phyloP scores from a whole-genome alignment of 257 asterid genomes.

The Petrea volubilis region DNA sequence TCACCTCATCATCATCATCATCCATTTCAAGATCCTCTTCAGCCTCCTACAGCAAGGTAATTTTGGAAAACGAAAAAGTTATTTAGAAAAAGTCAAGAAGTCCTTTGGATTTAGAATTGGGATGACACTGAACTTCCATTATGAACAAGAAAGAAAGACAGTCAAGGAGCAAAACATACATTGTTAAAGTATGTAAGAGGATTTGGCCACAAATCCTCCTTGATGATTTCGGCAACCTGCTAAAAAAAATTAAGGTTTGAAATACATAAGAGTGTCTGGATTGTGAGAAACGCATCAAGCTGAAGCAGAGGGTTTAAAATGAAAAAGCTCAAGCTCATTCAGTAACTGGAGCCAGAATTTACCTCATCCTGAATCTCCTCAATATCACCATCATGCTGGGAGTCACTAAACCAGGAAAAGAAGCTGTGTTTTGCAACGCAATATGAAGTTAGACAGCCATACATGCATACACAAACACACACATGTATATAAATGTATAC shows the following conservation, averaged over 20 bases:
- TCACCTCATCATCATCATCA: slow-evolving; percentile 65
- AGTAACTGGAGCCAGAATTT: slow-evolving; percentile 10
- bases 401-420: slow-evolving; percentile 77
- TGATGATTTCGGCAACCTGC: slow-evolving; percentile 79
- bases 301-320: not conserved
- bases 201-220: slow-evolving; percentile 78
- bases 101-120: not conserved
- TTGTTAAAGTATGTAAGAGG: slow-evolving; percentile 64
- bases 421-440: slow-evolving; percentile 62
- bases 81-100: not conserved
- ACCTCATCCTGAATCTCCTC: slow-evolving; percentile 92
- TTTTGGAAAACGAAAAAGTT: not conserved
- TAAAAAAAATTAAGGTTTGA: not conserved
- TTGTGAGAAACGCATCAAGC: not conserved
- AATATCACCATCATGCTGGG: slow-evolving; percentile 57
- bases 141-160: slow-evolving; percentile 2
- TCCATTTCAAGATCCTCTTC: slow-evolving; percentile 59
- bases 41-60: slow-evolving; percentile 41
- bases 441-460: slow-evolving; percentile 17
- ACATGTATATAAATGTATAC: too few species aligned
- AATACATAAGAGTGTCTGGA: not conserved
- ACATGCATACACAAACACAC: too few species aligned
- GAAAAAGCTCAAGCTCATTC: slow-evolving; percentile 4
- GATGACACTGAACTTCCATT: slow-evolving; percentile 1
- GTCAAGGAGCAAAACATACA: slow-evolving; percentile 30